Evolutionary conservation across 768 basidiomycete genomes (phyloP), one percentile per base, ranked within the genome.

Genomic region (Pleurotus tuoliensis): DNA sequence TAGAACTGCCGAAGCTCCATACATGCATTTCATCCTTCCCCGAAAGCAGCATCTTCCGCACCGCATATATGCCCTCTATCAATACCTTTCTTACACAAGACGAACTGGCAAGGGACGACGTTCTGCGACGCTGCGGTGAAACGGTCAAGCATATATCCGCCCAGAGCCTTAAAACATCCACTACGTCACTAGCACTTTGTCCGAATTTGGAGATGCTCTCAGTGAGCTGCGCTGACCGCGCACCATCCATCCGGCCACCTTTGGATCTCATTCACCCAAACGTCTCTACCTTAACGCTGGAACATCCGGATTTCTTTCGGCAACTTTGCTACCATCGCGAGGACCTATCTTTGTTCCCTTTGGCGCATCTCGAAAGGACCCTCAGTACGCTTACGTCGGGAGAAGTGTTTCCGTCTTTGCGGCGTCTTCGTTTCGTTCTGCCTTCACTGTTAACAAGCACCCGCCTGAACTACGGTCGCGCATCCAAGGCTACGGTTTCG

Each of bases 1-100:
- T 37, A 18, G 20, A 43, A 38, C n/a, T 68, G 25, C 63, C 67
- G 16, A 64, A 61, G 18, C 56, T 69, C 22, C 66, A 63, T 24
- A 61, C 62, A 8, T 45, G 66, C 11, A 57, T 68, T 18, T 60
- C 52, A 16, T 50, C 56, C 25, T 55, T 56, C 25, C 43, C 13
- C 25, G 22, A 54, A 8, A 44, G 27, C 13, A 40, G 18, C 6
- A n/a, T 37, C 20, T 38, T 46, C 30, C 41, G n/a, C 13, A 22
- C 18, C n/a, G 46, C 44, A 34, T 27, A 46, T 15, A 58, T 55
- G 51, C 58, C 58, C 22, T 55, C 52, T n/a, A 15, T 58, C 37
- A 16, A 38, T n/a, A 46, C 58, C 1, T 43, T 53, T 7, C 13
- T 43, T 20, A 34, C 44, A 5, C 24, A 58, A 18, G 34, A 58